Percentiles rank a stretch among this genome's conserved stretches.
Conservation (phyloP, 441 rosid species). For the Geranium incanum region DNA sequence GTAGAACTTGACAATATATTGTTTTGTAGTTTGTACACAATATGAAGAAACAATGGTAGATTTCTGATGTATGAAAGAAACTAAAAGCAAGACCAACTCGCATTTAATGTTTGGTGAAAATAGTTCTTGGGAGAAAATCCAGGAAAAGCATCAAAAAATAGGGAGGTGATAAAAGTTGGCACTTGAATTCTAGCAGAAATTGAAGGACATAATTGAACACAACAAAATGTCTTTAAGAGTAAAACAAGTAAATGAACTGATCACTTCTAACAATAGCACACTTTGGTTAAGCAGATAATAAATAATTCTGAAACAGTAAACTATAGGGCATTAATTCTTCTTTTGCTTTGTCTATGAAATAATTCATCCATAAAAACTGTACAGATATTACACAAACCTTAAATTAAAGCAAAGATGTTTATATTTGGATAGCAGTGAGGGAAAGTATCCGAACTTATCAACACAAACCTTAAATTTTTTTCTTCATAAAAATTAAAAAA, state of each 20-base stretch:
- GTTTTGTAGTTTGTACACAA: background rate
- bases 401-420: background rate
- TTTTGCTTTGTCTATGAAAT: background rate
- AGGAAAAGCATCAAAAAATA: slow-evolving; percentile 4
- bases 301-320: background rate
- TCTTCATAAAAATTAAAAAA: background rate
- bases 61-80: background rate
- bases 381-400: background rate
- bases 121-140: background rate
- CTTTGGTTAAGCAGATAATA: background rate
- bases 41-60: background rate
- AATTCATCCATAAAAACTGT: background rate
- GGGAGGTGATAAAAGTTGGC: slow-evolving; percentile 1
- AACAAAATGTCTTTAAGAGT: background rate
- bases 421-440: background rate
- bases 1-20: background rate
- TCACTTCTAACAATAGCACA: background rate
- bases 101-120: background rate
- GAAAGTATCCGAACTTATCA: background rate
- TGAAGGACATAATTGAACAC: background rate
- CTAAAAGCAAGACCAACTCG: background rate
- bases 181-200: background rate
- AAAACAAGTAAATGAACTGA: background rate
- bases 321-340: background rate
- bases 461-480: background rate